Conservation (phyloP, 805 yeast genomes). For the Kuraishia molischiana region DNA sequence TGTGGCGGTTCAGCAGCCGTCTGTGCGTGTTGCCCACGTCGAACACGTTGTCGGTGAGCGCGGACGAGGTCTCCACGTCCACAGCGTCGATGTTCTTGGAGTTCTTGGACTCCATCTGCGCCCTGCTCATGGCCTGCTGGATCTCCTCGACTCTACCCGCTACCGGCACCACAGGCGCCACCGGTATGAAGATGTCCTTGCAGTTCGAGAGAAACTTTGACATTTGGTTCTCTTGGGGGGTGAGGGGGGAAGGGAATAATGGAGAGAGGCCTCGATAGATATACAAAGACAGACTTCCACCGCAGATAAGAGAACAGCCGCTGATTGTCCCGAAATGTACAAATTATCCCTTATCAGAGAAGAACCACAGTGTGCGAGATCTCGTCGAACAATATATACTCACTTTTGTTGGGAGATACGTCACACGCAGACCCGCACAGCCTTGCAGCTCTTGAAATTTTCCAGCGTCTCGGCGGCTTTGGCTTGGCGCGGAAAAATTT, state of each 20-base stretch:
- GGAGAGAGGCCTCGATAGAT: no score
- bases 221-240: no score
- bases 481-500: no score
- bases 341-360: background rate
- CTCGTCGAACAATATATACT: no score
- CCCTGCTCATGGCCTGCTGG: background rate
- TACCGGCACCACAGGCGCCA: background rate
- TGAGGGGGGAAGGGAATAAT: no score
- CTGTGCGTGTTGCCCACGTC: slow-evolving; percentile 17
- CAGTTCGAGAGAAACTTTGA: background rate
- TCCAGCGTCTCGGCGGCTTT: no score
- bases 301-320: no score
- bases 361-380: no score
- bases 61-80: slow-evolving; percentile 2
- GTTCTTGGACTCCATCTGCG: background rate
- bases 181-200: background rate
- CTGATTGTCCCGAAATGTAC: background rate
- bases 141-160: background rate
- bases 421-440: no score
- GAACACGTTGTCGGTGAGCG: slow-evolving; percentile 5
- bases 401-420: no score
- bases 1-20: slow-evolving; percentile 22
- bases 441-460: no score
- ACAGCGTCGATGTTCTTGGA: background rate
- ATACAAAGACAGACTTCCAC: no score